These are phyloP conservation scores for Fragilaria crotonensis DNA, from an alignment of 108 stramenopile genomes.

Conservation along the genomic window DNA sequence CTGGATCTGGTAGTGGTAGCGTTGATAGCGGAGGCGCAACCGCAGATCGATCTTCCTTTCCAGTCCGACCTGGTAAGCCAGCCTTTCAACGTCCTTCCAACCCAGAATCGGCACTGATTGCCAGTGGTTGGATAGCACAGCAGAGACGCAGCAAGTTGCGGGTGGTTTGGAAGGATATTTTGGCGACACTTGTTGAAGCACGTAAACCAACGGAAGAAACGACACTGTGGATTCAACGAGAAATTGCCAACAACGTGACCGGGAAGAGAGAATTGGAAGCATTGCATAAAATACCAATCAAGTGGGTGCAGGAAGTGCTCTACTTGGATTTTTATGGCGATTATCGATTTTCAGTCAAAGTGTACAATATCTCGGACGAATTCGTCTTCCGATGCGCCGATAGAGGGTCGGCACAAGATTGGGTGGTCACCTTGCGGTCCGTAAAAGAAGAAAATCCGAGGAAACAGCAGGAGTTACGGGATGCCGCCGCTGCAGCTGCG, in stretches of 20 bases:
- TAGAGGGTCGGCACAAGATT: constrained; percentile 57
- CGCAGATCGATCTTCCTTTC: not conserved
- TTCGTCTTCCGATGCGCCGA: constrained; percentile 70
- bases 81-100: constrained; percentile 69
- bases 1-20: not conserved
- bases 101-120: constrained; percentile 60
- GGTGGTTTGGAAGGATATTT: constrained; percentile 75
- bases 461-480: constrained; percentile 14
- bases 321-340: constrained; percentile 64
- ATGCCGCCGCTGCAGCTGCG: constrained; percentile 1
- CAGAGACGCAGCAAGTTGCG: constrained; percentile 80
- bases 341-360: constrained; percentile 67
- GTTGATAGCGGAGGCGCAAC: not conserved
- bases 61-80: constrained; percentile 21
- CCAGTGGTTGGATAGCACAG: constrained; percentile 84
- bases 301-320: constrained; percentile 60
- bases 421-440: constrained; percentile 61
- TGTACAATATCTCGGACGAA: constrained; percentile 72
- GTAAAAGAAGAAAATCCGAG: constrained; percentile 17
- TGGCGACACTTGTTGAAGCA: constrained; percentile 68
- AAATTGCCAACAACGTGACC: constrained; percentile 38
- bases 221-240: constrained; percentile 88
- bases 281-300: constrained; percentile 81
- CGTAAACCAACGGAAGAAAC: constrained; percentile 75
- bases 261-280: constrained; percentile 68